phyloP scores from a whole-genome alignment of 148 eudicot species.

The Pouteria glomerata region DNA sequence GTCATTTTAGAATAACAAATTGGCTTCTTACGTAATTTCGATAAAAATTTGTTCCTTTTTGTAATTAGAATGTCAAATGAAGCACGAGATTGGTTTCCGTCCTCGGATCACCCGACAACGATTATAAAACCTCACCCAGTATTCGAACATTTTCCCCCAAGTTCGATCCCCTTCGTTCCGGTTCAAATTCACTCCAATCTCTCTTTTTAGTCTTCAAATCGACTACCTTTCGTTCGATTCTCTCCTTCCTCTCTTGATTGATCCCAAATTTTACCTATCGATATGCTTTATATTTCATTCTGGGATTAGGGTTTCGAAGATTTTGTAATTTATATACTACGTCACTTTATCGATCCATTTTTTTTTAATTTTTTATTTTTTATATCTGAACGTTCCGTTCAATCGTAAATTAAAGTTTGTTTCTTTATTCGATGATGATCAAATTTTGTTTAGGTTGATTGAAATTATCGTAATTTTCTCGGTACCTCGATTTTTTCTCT shows the following conservation, averaged over 20 bases:
- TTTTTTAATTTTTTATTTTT: neutral
- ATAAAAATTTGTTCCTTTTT: neutral
- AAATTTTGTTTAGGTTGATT: neutral
- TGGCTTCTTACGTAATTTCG: neutral
- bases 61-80: neutral
- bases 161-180: neutral
- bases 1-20: neutral
- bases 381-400: neutral
- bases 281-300: neutral
- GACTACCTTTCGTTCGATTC: neutral
- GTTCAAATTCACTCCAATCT: neutral
- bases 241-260: neutral
- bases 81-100: neutral
- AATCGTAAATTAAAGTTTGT: neutral
- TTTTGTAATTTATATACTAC: neutral
- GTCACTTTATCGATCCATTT: neutral
- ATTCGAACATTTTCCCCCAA: neutral
- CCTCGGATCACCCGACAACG: neutral
- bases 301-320: constrained; percentile 12
- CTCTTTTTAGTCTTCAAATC: neutral
- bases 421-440: neutral
- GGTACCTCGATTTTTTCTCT: neutral
- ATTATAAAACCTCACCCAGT: neutral
- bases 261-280: neutral
- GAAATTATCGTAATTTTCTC: neutral